Base-by-base conservation (phyloP, 768 basidiomycete genomes). In the Paxillus rubicundulus region DNA sequence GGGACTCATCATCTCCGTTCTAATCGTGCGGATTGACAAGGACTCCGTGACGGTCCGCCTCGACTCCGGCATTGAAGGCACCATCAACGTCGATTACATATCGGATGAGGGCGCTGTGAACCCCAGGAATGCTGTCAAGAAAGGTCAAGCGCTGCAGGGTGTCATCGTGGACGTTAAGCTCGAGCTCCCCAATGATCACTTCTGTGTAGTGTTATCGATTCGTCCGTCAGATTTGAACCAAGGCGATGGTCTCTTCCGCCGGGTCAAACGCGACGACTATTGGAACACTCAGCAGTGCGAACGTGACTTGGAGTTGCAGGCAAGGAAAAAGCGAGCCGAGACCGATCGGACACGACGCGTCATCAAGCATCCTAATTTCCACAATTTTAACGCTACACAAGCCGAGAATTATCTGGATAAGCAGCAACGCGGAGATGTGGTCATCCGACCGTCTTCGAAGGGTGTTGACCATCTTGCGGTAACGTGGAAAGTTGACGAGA, bases 401-500 rank as follows among this genome's bases (percentile, higher is more conserved):
- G 95, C 97, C 2, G 97, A 98, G 71, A 79, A 84, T 33, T 89
- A 87, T 65, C 76, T 99, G 54, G 89, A 92, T 59, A 86, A 86
- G 59, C 90, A 92, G 66, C 92, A 94, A 61, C 84, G 92, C 17
- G 97, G 97, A 9, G 97, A 98, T 68, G 95, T 96, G 37, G 90
- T 98, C 38, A 93, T 99, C 57, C 78, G 97, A 41, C 97, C 97
- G 0, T 96, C 94, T 16, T 98, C 96, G 4, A 94, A 95, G 70
- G 96, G 96, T 13, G 73, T 79, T 34, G 82, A 97, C 61, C 97
- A 98, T 72, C 77, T 99, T 34, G 96, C 96, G 40, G 89, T 99
- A 9, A 99, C 97, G 0, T 99, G 97, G 97, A 99, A 98, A 72
- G 94, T 99, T 2, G 96, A 95, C 57, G 89, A 97, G 52, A 90